Base-by-base conservation (phyloP, 148 eudicot genomes). In the Rhododendron ovatum region DNA sequence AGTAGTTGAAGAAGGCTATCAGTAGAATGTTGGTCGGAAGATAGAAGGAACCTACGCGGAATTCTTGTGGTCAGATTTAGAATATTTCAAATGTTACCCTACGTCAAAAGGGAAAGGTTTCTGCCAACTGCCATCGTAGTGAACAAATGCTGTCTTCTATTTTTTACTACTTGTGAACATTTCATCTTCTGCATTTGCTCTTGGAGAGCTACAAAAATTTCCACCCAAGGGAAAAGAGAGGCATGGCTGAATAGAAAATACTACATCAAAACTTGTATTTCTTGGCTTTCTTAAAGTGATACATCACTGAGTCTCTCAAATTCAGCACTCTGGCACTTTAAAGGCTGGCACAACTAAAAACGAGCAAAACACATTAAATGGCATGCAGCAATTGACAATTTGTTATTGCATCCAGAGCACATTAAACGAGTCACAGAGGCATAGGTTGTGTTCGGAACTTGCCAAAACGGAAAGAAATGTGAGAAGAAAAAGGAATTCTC, bases 1-100 rank as follows among this genome's bases (percentile, higher is more conserved):
- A 97, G 88, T 97, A 97, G 87, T 97, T 97, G 92, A 97, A 95
- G 92, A 97, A 97, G 84, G 95, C 99, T 83, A 97, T 97, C 83
- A 95, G 84, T 80, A 97, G 85, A 55, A 97, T 91, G 89, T 97
- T 97, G 74, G 98, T 95, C 47, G 98, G 98, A 81, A 94, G 91
- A 87, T 93, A 95, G 53, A 97, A 88, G 33, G 99, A 91, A 83
- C 98, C 99, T 97, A 89, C 84, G 84, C 69, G 78, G 20, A 35
- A 65, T 74, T 55, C 28, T 61, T 55, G 18, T 50, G 86, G 50
- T 75, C 86, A 84, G 67, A 51, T 20, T 50, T 33, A 15, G 35
- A 50, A 13, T 84, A 50, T 53, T 37, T 71, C 61, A 33, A 33
- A 50, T 22, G 24, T 33, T 30, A 17, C 9, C 47, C 78, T 15